Percentiles rank a stretch among this genome's conserved stretches.
These are phyloP conservation scores for Daldinia loculata DNA, from an alignment of 495 filamentous ascomycete species.

Conservation along the genomic window DNA sequence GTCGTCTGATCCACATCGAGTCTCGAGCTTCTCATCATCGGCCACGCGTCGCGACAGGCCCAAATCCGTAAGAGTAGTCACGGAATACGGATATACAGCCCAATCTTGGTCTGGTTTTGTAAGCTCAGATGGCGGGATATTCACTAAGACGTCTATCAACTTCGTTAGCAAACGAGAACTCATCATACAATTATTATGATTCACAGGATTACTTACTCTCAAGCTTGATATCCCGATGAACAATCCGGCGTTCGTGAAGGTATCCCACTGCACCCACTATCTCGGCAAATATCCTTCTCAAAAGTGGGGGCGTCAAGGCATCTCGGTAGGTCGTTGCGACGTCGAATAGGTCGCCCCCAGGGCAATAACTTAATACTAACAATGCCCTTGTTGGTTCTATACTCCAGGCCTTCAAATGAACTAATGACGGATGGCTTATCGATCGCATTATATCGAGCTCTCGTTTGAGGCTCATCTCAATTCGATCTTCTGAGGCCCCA, in stretches of 20 bases:
- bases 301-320: slow-evolving; percentile 69
- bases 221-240: slow-evolving; percentile 96
- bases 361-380: slow-evolving; percentile 88
- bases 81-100: slow-evolving; percentile 75
- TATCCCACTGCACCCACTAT: slow-evolving; percentile 84
- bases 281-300: slow-evolving; percentile 90
- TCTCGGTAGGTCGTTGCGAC: slow-evolving; percentile 75
- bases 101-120: slow-evolving; percentile 62
- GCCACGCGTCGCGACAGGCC: slow-evolving; percentile 87
- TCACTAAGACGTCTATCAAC: slow-evolving; percentile 84
- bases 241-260: slow-evolving; percentile 84
- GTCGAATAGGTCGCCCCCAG: slow-evolving; percentile 95
- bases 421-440: slow-evolving; percentile 86
- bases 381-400: slow-evolving; percentile 81
- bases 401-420: slow-evolving; percentile 87
- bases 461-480: slow-evolving; percentile 90
- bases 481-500: slow-evolving; percentile 83
- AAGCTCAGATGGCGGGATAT: slow-evolving; percentile 68
- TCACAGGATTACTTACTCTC: slow-evolving; percentile 75
- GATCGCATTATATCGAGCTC: slow-evolving; percentile 92
- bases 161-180: slow-evolving; percentile 28
- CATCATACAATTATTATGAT: not conserved
- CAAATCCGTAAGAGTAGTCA: slow-evolving; percentile 90
- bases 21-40: slow-evolving; percentile 80
- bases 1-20: slow-evolving; percentile 93